Evolutionary conservation across 73 alveolate genomes (phyloP).

Genomic region (Breviolum minutum): DNA sequence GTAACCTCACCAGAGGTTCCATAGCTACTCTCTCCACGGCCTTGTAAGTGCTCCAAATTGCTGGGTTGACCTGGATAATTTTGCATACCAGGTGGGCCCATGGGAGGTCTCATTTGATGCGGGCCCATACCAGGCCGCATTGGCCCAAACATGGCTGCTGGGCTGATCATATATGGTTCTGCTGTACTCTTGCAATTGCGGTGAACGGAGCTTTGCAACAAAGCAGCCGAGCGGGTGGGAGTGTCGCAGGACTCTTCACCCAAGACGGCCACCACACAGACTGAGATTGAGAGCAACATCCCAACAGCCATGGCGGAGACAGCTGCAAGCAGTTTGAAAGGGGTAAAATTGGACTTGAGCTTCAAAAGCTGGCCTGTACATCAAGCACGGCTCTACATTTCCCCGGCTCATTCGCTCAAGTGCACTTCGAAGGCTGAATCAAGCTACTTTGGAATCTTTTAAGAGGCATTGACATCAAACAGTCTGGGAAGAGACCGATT

Average conservation of each 20-base stretch:
- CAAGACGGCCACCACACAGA: neutral
- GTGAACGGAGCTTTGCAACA: slow-evolving; percentile 40
- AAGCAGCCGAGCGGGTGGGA: slow-evolving; percentile 30
- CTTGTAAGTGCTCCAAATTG: neutral
- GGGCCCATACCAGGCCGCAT: neutral
- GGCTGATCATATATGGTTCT: slow-evolving; percentile 16
- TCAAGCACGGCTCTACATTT: too few relatives aligned
- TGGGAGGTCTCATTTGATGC: neutral
- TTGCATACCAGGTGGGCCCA: neutral
- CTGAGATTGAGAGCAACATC: slow-evolving; percentile 28
- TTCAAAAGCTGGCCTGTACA: neutral
- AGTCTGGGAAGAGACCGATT: too few relatives aligned
- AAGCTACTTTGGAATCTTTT: too few relatives aligned
- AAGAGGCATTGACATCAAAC: too few relatives aligned
- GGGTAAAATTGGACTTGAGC: neutral
- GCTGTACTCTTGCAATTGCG: neutral
- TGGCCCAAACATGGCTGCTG: slow-evolving; percentile 14
- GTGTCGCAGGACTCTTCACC: slow-evolving; percentile 7
- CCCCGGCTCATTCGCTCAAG: too few relatives aligned
- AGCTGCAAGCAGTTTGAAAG: slow-evolving; percentile 13
- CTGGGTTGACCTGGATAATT: neutral
- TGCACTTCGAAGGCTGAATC: too few relatives aligned
- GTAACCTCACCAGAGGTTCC: neutral
- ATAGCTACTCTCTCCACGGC: neutral
- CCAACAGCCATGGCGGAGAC: slow-evolving; percentile 33